phyloP scores from a whole-genome alignment of 257 asterid genomes.

The Fraxinus anomala region DNA sequence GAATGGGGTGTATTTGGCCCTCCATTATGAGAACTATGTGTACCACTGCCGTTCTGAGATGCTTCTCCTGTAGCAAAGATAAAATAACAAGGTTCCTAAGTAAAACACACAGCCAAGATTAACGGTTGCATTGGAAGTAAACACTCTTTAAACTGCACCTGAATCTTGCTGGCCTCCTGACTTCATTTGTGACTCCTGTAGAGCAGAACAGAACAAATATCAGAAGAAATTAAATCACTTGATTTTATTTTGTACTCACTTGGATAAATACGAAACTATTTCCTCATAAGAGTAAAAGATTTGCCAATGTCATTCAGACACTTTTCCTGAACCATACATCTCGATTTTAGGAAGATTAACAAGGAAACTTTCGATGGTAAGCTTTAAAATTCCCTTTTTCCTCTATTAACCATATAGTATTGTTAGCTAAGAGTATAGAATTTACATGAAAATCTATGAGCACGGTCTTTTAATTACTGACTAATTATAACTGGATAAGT shows the following conservation, averaged over 20 bases:
- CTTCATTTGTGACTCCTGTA: slow-evolving; percentile 64
- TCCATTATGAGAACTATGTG: slow-evolving; percentile 72
- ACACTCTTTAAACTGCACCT: slow-evolving; percentile 42
- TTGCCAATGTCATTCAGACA: neutral
- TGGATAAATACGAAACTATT: slow-evolving; percentile 3
- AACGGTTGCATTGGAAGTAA: slow-evolving; percentile 11
- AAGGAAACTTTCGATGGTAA: slow-evolving; percentile 10
- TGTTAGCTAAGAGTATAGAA: slow-evolving; percentile 12
- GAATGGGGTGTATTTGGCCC: slow-evolving; percentile 49
- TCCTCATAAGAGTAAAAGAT: slow-evolving; percentile 2
- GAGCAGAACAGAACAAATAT: slow-evolving; percentile 18
- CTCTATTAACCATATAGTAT: slow-evolving; percentile 5
- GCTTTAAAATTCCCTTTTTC: neutral
- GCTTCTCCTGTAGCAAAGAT: slow-evolving; percentile 52
- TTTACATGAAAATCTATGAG: slow-evolving; percentile 5
- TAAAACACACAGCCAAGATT: slow-evolving; percentile 12
- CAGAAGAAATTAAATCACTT: slow-evolving; percentile 10
- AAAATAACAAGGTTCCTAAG: slow-evolving; percentile 20
- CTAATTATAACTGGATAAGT: slow-evolving; percentile 9
- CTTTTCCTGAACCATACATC: slow-evolving; percentile 10
- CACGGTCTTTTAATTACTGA: neutral
- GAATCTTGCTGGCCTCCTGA: slow-evolving; percentile 66
- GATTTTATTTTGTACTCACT: neutral
- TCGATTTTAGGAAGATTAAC: slow-evolving; percentile 14
- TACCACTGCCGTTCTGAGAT: slow-evolving; percentile 62